A percentile compares a stretch with the other conserved stretches of the same genome.
Conservation (phyloP, 768 basidiomycete species). For the Clavaria fumosa region DNA sequence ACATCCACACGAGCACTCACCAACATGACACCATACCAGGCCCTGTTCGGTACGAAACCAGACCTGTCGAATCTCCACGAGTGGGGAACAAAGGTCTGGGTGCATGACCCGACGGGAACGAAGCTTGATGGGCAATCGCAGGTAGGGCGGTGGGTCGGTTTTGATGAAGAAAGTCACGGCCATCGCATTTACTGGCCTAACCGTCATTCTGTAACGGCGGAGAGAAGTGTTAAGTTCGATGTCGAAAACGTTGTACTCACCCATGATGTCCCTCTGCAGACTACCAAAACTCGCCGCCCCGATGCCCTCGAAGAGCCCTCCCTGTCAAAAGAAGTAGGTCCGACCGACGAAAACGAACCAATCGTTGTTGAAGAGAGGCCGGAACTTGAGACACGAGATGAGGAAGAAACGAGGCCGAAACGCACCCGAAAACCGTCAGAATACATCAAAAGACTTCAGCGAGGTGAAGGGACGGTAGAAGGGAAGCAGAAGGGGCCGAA, state of each 20-base stretch:
- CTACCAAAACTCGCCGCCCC: neutral
- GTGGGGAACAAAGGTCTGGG: slow-evolving; percentile 18
- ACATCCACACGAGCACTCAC: slow-evolving; percentile 15
- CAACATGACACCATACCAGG: slow-evolving; percentile 14
- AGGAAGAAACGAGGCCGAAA: slow-evolving; percentile 3
- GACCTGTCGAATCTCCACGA: slow-evolving; percentile 14
- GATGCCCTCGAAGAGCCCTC: too few relatives aligned
- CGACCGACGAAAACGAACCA: too few relatives aligned
- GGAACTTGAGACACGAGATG: neutral
- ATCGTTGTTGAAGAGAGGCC: too few relatives aligned
- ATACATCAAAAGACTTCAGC: slow-evolving; percentile 7
- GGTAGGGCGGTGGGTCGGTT: slow-evolving; percentile 23
- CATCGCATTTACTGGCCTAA: slow-evolving; percentile 22
- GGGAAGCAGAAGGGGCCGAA: too few relatives aligned
- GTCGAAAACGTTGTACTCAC: slow-evolving; percentile 4
- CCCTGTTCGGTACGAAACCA: slow-evolving; percentile 17
- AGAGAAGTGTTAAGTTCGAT: slow-evolving; percentile 14
- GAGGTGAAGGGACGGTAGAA: slow-evolving; percentile 8
- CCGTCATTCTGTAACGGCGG: slow-evolving; percentile 12
- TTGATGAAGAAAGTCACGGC: slow-evolving; percentile 17
- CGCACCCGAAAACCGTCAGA: slow-evolving; percentile 7
- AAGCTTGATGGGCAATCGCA: slow-evolving; percentile 15
- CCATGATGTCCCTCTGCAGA: slow-evolving; percentile 1
- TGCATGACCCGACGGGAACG: slow-evolving; percentile 12
- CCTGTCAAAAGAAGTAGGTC: too few relatives aligned